Percentiles rank a stretch among this genome's conserved stretches.
These are phyloP conservation scores for Sanghuangporus weigelae DNA, from an alignment of 1,284 basidiomycete species.

Conservation along the genomic window DNA sequence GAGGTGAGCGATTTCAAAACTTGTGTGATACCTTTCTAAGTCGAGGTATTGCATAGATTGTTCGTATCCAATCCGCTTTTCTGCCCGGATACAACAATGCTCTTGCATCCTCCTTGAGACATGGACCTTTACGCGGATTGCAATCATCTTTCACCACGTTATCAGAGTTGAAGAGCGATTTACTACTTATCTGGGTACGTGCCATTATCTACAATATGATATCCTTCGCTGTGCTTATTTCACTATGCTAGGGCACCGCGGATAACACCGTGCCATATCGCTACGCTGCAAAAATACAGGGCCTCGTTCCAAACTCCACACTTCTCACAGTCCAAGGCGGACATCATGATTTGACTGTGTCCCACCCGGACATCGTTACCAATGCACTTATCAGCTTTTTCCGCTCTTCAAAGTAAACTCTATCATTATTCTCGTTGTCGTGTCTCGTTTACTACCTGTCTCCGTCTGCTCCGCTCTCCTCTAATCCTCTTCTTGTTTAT, in stretches of 20 bases:
- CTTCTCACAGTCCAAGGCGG: slow-evolving; percentile 55
- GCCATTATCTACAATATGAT: neutral
- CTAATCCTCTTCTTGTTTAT: neutral
- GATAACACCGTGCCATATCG: slow-evolving; percentile 60
- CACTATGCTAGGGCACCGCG: slow-evolving; percentile 49
- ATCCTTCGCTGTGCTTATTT: neutral
- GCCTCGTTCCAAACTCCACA: slow-evolving; percentile 46
- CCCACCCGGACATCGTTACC: slow-evolving; percentile 43
- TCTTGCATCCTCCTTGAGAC: slow-evolving; percentile 66
- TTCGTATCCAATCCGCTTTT: slow-evolving; percentile 67
- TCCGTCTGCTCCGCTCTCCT: neutral
- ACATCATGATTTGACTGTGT: slow-evolving; percentile 59
- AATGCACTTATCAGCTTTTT: slow-evolving; percentile 37
- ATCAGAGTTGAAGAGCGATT: slow-evolving; percentile 35
- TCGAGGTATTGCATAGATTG: slow-evolving; percentile 35
- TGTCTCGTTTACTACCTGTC: neutral
- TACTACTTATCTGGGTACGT: slow-evolving; percentile 62
- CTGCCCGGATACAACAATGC: slow-evolving; percentile 68
- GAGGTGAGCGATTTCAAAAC: slow-evolving; percentile 4
- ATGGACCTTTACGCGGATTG: slow-evolving; percentile 63
- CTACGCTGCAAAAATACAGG: slow-evolving; percentile 49
- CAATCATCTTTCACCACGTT: slow-evolving; percentile 44
- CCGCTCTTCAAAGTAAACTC: neutral
- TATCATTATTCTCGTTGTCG: neutral
- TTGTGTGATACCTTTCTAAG: neutral